Conservation (phyloP, 148 eudicot species). For the Amaranthus cruentus region DNA sequence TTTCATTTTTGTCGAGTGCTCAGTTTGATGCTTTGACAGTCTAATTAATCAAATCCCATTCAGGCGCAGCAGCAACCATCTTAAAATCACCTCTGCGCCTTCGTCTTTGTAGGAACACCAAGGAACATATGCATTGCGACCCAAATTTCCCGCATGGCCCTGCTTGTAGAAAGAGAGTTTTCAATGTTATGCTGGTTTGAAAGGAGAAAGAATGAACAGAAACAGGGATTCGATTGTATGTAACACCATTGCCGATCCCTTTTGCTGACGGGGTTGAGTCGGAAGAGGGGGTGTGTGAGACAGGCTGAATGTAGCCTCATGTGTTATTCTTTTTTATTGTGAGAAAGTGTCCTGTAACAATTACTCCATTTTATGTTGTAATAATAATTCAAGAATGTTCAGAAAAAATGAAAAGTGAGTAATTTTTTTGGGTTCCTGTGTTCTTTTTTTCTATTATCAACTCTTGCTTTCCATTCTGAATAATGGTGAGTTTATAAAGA, state of each 20-base stretch:
- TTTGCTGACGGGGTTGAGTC: neutral
- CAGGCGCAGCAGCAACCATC: constrained; percentile 28
- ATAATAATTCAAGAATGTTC: neutral
- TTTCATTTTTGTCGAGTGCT: constrained; percentile 5
- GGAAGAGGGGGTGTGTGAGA: neutral
- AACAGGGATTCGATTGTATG: neutral
- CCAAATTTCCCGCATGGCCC: neutral
- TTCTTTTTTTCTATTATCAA: neutral
- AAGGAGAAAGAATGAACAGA: neutral
- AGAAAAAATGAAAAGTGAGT: neutral
- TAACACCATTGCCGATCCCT: neutral
- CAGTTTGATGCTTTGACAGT: neutral
- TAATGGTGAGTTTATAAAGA: too few species aligned
- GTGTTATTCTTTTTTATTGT: constrained; percentile 7
- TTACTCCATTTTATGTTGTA: neutral
- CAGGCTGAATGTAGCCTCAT: constrained; percentile 7
- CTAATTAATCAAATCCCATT: neutral
- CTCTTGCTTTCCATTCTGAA: too few species aligned
- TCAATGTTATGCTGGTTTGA: neutral
- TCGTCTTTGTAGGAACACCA: neutral
- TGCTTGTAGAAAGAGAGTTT: neutral
- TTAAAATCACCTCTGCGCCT: constrained; percentile 2
- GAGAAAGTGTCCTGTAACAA: constrained; percentile 1
- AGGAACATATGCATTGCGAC: neutral
- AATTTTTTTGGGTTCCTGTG: neutral